A percentile compares a stretch with the other conserved stretches of the same genome.
Evolutionary conservation across 805 yeast genomes (phyloP).

Genomic region (Candida maesae): DNA sequence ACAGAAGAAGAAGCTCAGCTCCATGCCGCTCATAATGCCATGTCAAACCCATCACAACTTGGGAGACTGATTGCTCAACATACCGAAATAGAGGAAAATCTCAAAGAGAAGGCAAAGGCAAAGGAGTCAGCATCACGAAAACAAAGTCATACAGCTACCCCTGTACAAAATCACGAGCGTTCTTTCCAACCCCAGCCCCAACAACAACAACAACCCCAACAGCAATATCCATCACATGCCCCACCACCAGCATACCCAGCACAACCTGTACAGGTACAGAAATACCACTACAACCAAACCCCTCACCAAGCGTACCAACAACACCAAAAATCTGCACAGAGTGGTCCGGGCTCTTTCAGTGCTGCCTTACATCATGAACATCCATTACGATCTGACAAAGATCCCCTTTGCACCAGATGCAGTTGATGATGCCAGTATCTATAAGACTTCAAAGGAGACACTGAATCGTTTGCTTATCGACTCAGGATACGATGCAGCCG

Average conservation of each 20-base stretch:
- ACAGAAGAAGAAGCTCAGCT: background rate
- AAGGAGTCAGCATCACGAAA: background rate
- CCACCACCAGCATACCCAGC: too few species aligned
- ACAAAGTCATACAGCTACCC: background rate
- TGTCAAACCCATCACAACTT: background rate
- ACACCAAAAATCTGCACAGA: background rate
- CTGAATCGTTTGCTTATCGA: constrained; percentile 12
- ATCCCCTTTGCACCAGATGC: background rate
- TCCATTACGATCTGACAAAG: background rate
- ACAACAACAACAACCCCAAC: background rate
- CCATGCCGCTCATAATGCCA: background rate
- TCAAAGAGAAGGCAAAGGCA: background rate
- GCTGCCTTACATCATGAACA: background rate
- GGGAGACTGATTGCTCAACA: background rate
- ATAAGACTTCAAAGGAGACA: constrained; percentile 16
- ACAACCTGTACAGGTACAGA: background rate
- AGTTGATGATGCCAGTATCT: constrained; percentile 6
- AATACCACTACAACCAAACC: background rate
- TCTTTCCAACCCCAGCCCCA: background rate
- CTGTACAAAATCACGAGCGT: background rate
- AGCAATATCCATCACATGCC: background rate
- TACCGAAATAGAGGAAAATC: background rate
- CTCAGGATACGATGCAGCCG: constrained; percentile 14
- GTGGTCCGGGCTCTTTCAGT: too few species aligned
- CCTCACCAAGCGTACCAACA: background rate